Percentiles rank a stretch among this genome's conserved stretches.
Evolutionary conservation across 1,139 yeast species (phyloP).

Genomic region (Wickerhamiella pararugosa): DNA sequence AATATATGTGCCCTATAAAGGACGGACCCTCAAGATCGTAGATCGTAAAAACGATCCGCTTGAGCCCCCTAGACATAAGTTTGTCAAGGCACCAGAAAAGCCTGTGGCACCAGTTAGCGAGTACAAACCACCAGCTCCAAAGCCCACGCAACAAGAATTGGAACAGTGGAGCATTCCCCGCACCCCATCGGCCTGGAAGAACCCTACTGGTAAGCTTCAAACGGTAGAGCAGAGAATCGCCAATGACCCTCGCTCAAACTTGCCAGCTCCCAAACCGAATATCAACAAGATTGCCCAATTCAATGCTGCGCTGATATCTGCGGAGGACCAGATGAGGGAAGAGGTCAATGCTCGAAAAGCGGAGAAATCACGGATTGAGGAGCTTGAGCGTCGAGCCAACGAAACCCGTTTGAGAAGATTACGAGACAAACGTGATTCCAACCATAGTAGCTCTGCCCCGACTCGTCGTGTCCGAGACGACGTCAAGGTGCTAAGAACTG

Average conservation of each 20-base stretch:
- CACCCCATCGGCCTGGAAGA: conserved; percentile 91
- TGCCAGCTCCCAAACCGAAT: conserved; percentile 22
- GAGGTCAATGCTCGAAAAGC: neutral
- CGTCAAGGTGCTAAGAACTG: conserved; percentile 20
- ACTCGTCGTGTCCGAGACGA: too few species aligned
- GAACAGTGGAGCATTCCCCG: conserved; percentile 83
- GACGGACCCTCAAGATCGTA: conserved; percentile 38
- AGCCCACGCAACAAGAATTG: conserved; percentile 60
- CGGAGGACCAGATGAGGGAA: conserved; percentile 34
- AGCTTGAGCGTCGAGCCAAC: conserved; percentile 25
- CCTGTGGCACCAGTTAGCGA: conserved; percentile 37
- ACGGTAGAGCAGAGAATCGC: conserved; percentile 65
- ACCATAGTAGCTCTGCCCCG: too few species aligned
- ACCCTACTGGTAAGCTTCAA: conserved; percentile 79
- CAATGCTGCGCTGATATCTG: conserved; percentile 20
- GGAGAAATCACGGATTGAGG: conserved; percentile 24
- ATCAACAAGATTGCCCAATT: conserved; percentile 43
- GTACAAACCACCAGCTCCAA: conserved; percentile 33
- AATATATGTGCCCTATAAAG: conserved; percentile 14
- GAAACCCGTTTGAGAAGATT: conserved; percentile 33
- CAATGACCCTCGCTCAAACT: conserved; percentile 26
- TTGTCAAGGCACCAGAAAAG: conserved; percentile 55
- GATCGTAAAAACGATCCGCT: conserved; percentile 67
- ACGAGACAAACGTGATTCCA: conserved; percentile 31
- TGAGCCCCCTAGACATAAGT: conserved; percentile 67